These are phyloP conservation scores for Crithidia thermophila DNA, from an alignment of 208 protist genomes.

Conservation along the genomic window DNA sequence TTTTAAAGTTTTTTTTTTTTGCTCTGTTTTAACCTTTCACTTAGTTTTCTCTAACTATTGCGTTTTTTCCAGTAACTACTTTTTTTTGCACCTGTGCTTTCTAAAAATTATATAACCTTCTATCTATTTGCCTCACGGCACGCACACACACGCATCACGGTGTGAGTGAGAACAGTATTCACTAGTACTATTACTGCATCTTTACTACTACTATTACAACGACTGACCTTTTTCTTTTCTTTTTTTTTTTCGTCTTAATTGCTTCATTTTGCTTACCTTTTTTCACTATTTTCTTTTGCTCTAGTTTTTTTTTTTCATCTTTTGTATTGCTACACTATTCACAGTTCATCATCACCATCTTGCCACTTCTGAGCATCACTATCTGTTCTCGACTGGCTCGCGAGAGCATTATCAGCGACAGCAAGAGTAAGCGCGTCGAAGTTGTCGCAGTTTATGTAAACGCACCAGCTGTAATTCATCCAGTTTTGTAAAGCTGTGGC, in stretches of 20 bases:
- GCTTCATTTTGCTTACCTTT: background rate
- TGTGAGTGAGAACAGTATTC: background rate
- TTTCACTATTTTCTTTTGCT: conserved; percentile 13
- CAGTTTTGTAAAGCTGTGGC: no score
- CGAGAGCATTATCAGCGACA: no score
- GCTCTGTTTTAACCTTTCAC: background rate
- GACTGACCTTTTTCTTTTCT: no score
- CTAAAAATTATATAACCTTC: background rate
- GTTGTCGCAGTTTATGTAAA: no score
- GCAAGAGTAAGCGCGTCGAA: no score
- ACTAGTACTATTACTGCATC: conserved; percentile 13
- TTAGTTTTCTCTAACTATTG: background rate
- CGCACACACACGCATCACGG: conserved; percentile 1
- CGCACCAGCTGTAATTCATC: no score
- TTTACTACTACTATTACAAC: no score
- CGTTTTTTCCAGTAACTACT: background rate
- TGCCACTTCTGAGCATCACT: no score
- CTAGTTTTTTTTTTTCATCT: conserved; percentile 7
- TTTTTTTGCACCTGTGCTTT: background rate
- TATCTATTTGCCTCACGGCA: background rate
- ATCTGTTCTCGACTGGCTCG: no score
- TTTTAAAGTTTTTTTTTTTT: conserved; percentile 5
- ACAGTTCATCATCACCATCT: background rate
- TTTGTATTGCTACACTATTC: background rate
- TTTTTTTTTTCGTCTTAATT: conserved; percentile 4